A percentile compares a stretch with the other conserved stretches of the same genome.
Evolutionary conservation across 2,329 filamentous ascomycete species (phyloP).

Genomic region (Pestalotiopsis sp.): DNA sequence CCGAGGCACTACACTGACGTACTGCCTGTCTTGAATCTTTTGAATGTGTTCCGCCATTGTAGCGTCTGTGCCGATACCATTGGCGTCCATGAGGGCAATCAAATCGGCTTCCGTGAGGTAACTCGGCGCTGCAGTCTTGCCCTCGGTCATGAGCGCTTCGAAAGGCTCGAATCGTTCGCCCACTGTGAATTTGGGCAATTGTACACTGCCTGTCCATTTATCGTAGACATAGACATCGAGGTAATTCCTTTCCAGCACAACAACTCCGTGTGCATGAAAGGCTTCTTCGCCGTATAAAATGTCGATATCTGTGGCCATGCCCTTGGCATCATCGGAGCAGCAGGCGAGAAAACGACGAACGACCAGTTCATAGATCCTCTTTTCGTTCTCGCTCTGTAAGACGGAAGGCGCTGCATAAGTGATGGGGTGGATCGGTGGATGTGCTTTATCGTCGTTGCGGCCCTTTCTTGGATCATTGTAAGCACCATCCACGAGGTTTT

Average conservation of each 20-base stretch:
- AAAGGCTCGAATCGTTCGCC: slow-evolving; percentile 86
- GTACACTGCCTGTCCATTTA: slow-evolving; percentile 87
- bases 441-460: slow-evolving; percentile 91
- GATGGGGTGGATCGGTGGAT: slow-evolving; percentile 95
- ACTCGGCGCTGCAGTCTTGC: slow-evolving; percentile 81
- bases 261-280: slow-evolving; percentile 82
- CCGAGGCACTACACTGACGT: slow-evolving; percentile 69
- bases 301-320: slow-evolving; percentile 82
- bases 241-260: slow-evolving; percentile 88
- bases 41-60: slow-evolving; percentile 99
- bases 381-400: slow-evolving; percentile 65
- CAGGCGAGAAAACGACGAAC: slow-evolving; percentile 90
- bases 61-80: slow-evolving; percentile 96
- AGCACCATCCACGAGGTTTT: slow-evolving; percentile 71
- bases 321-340: slow-evolving; percentile 91
- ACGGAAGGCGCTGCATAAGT: slow-evolving; percentile 75
- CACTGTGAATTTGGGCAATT: slow-evolving; percentile 76
- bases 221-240: slow-evolving; percentile 96
- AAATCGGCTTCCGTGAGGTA: slow-evolving; percentile 95
- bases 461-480: slow-evolving; percentile 84
- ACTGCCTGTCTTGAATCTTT: slow-evolving; percentile 89
- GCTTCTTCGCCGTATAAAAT: slow-evolving; percentile 81
- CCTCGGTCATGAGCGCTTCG: slow-evolving; percentile 86
- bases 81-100: slow-evolving; percentile 96
- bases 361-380: slow-evolving; percentile 88